These are phyloP conservation scores for Pichia sp. DNA, from an alignment of 1,139 yeast species.

Conservation along the genomic window DNA sequence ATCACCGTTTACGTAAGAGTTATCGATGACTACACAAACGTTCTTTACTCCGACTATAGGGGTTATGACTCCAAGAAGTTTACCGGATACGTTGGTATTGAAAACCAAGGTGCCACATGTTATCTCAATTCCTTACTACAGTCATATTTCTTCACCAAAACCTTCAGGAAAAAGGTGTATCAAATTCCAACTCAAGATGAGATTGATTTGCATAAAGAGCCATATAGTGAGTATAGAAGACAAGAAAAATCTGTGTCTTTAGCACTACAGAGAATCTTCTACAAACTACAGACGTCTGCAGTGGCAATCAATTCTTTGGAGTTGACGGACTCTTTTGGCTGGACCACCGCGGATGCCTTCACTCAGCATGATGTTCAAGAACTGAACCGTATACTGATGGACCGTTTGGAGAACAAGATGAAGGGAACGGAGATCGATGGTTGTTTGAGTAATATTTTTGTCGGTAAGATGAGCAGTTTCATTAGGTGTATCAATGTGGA, in stretches of 20 bases:
- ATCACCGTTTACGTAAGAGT: constrained; percentile 73
- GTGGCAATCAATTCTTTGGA: constrained; percentile 81
- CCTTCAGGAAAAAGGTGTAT: constrained; percentile 79
- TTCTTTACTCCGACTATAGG: constrained; percentile 80
- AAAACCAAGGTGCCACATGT: constrained; percentile 97
- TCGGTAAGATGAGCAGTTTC: constrained; percentile 94
- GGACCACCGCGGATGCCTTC: constrained; percentile 95
- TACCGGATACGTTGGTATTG: constrained; percentile 89
- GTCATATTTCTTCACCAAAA: constrained; percentile 79
- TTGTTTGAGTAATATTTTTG: constrained; percentile 73
- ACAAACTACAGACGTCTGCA: constrained; percentile 62
- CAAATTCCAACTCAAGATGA: constrained; percentile 75
- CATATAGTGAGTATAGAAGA: constrained; percentile 21
- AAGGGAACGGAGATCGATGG: constrained; percentile 83
- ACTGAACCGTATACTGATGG: constrained; percentile 92
- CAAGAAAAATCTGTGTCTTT: constrained; percentile 50
- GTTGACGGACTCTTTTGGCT: constrained; percentile 87
- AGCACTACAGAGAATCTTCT: constrained; percentile 83
- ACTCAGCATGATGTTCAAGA: constrained; percentile 99
- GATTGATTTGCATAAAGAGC: constrained; percentile 15
- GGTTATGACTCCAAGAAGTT: constrained; percentile 82
- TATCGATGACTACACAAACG: constrained; percentile 87
- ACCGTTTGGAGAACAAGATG: constrained; percentile 85
- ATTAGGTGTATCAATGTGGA: constrained; percentile 93
- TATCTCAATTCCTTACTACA: constrained; percentile 87